Conservation (phyloP, 495 filamentous ascomycete genomes). For the Penicillium ucsense region DNA sequence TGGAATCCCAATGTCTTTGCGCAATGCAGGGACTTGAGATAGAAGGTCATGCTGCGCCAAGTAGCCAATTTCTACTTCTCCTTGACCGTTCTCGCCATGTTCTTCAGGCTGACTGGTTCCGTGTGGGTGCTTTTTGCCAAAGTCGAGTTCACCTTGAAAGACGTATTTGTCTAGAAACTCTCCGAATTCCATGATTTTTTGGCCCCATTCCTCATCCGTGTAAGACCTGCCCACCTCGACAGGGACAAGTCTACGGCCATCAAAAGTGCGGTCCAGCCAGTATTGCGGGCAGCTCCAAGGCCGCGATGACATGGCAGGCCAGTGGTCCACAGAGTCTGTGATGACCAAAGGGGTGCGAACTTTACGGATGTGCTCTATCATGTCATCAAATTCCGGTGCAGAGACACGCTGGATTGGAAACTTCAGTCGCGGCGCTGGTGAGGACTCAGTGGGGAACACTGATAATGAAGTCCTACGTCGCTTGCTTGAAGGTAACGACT, state of each 20-base stretch:
- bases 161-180: constrained; percentile 61
- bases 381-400: constrained; percentile 46
- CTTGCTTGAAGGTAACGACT: constrained; percentile 9
- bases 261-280: constrained; percentile 64
- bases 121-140: too few relatives aligned
- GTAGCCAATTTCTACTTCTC: constrained; percentile 47
- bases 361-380: constrained; percentile 52
- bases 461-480: constrained; percentile 26
- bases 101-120: neutral
- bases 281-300: constrained; percentile 69
- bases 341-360: constrained; percentile 60
- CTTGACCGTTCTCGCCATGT: constrained; percentile 1
- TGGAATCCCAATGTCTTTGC: constrained; percentile 67
- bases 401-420: constrained; percentile 26
- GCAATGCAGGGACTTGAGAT: constrained; percentile 66
- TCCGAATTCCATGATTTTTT: constrained; percentile 67
- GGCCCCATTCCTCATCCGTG: constrained; percentile 77
- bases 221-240: constrained; percentile 88
- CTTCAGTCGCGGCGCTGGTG: constrained; percentile 24
- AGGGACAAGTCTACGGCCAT: constrained; percentile 71
- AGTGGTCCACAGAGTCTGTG: constrained; percentile 49
- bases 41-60: constrained; percentile 88
- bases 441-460: constrained; percentile 29
- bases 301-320: constrained; percentile 65
- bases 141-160: constrained; percentile 15